These are phyloP conservation scores for Wickerhamiella infanticola DNA, from an alignment of 1,139 yeast species.

Conservation along the genomic window DNA sequence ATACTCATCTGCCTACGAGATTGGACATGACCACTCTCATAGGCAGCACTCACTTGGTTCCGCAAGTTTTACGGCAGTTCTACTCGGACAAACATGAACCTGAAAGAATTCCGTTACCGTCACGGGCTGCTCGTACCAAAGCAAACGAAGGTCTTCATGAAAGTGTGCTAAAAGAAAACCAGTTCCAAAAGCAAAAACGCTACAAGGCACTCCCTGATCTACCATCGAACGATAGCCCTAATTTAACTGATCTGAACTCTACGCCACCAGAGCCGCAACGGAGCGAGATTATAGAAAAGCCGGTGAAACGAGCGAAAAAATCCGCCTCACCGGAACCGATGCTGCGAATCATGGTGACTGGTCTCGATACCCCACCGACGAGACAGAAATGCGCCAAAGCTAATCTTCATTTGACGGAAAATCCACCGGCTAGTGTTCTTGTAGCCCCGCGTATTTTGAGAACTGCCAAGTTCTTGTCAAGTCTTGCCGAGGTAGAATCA, in stretches of 20 bases:
- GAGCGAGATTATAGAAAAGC: neutral
- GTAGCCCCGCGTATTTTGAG: constrained; percentile 68
- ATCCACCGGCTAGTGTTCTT: constrained; percentile 19
- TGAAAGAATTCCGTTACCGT: constrained; percentile 11
- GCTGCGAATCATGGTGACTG: constrained; percentile 11
- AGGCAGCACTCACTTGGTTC: constrained; percentile 37
- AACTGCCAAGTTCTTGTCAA: constrained; percentile 66
- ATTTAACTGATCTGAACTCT: neutral
- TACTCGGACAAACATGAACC: constrained; percentile 18
- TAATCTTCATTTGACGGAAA: constrained; percentile 20
- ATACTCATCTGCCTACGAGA: constrained; percentile 32
- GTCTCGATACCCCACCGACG: constrained; percentile 14
- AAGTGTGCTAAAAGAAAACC: constrained; percentile 51
- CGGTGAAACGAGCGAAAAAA: neutral
- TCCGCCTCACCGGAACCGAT: neutral
- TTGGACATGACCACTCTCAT: constrained; percentile 31
- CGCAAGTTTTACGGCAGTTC: constrained; percentile 30
- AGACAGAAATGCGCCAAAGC: constrained; percentile 15
- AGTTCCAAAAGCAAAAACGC: constrained; percentile 32
- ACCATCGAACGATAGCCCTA: constrained; percentile 21
- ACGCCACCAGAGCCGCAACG: neutral
- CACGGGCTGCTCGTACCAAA: constrained; percentile 44
- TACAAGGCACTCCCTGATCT: neutral
- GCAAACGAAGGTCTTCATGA: constrained; percentile 55
- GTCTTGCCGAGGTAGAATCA: constrained; percentile 28